Evolutionary conservation across 768 basidiomycete species (phyloP).

Genomic region (Mycena maculata): DNA sequence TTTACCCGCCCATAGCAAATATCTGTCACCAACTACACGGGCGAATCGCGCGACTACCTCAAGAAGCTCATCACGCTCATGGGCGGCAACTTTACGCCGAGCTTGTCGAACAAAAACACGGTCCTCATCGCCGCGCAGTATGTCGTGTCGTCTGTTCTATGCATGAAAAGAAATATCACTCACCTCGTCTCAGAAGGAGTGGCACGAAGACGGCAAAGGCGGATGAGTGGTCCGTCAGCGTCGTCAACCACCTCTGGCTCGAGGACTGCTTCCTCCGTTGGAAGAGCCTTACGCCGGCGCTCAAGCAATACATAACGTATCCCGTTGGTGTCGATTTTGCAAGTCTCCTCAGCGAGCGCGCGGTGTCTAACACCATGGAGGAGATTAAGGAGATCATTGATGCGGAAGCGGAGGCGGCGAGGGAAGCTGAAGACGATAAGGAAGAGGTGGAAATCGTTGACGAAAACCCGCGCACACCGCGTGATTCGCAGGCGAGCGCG

Average conservation of each 20-base stretch:
- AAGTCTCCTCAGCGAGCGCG: constrained; percentile 53
- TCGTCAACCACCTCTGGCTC: constrained; percentile 92
- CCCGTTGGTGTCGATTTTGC: constrained; percentile 76
- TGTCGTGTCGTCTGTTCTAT: constrained; percentile 44
- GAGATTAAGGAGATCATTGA: constrained; percentile 23
- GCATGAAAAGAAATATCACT: neutral
- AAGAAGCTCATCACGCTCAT: constrained; percentile 83
- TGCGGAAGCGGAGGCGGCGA: constrained; percentile 14
- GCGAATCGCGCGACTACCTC: constrained; percentile 87
- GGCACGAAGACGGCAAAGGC: constrained; percentile 80
- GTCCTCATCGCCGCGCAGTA: constrained; percentile 88
- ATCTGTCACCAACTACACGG: constrained; percentile 90
- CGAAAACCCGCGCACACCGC: neutral
- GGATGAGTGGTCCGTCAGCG: constrained; percentile 80
- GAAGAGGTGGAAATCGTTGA: no score
- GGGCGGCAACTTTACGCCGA: constrained; percentile 86
- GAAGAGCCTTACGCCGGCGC: constrained; percentile 72
- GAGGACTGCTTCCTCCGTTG: constrained; percentile 91
- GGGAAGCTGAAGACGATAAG: neutral
- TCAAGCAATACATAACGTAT: constrained; percentile 76
- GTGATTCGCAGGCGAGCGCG: constrained; percentile 19
- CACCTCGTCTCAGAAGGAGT: constrained; percentile 44
- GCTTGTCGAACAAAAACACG: constrained; percentile 81
- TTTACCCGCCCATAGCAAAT: constrained; percentile 62
- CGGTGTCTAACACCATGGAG: constrained; percentile 50